phyloP scores from a whole-genome alignment of 2,329 filamentous ascomycete species.

The Zasmidium cellare region DNA sequence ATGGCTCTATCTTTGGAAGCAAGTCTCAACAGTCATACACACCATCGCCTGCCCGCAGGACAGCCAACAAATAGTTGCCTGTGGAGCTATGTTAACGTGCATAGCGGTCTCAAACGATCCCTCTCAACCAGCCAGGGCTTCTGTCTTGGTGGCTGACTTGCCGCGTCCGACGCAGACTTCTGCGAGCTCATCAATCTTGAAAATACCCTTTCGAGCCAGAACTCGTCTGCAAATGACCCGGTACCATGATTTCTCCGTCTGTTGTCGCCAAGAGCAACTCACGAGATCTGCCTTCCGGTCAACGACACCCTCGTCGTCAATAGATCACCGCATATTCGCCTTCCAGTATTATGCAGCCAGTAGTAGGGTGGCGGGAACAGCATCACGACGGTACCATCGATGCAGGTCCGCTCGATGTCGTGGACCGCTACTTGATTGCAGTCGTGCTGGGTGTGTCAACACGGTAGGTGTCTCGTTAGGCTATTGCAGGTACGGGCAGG shows the following conservation, averaged over 20 bases:
- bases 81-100: not conserved
- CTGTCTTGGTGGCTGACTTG: not conserved
- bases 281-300: not conserved
- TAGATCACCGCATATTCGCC: slow-evolving; percentile 12
- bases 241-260: not conserved
- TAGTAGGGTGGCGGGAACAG: not conserved
- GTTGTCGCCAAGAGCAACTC: not conserved
- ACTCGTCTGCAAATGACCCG: not conserved
- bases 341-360: not conserved
- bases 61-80: not conserved
- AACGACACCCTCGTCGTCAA: slow-evolving; percentile 1
- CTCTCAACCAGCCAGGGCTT: not conserved
- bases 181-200: not conserved
- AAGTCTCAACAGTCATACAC: not conserved
- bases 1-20: slow-evolving; percentile 5
- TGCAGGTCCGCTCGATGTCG: not conserved
- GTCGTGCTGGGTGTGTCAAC: not conserved
- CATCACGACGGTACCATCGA: not conserved
- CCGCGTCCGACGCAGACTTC: not conserved
- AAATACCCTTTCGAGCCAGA: not conserved
- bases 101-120: not conserved
- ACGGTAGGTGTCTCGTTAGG: not conserved
- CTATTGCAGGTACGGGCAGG: not conserved
- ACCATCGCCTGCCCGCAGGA: slow-evolving; percentile 1
- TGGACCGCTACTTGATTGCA: not conserved